Evolutionary conservation across 371 early-diverging fungal genomes (phyloP), one percentile per base, ranked within the genome.

Genomic region (Syncephalis fuscata): DNA sequence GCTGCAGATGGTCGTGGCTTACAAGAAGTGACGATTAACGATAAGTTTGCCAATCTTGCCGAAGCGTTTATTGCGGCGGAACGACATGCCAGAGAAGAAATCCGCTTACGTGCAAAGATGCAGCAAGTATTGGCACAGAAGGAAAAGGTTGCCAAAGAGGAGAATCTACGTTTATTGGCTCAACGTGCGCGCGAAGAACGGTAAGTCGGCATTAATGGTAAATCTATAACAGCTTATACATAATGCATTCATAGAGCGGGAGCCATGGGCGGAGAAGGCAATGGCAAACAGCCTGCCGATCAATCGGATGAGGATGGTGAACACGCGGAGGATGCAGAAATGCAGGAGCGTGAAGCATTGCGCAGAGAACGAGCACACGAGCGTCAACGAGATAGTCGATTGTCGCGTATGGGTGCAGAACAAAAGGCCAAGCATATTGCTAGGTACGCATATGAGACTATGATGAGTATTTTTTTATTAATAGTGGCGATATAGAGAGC

Each of bases 1-100:
- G 98, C 98, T 7, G 85, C 91, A 10, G 95, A 97, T 62, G 95
- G 92, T 19, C 83, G 94, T 55, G 96, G 95, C 3, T 53, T 92
- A 39, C 90, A 94, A 66, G 90, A 93, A 48, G 68, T 73, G 21
- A 50, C 75, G 11, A 90, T 97, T 52, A 94, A 89, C 61, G 91
- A 95, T 54, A 88, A 88, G 48, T 95, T 97, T 72, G 92, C 94
- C 15, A 85, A 86, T 54, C 73, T 97, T 9, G 76, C 93, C 0
- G 97, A 97, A 61, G 91, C 98, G 0, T 65, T 97, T 19, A 82
- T 76, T 37, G 78, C 92, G 44, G 96, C 97, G 10, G 91, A 94
- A 55, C 74, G 89, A 20, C 90, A 92, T 56, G 90, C 92, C 19
- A 78, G 95, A 41, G 89, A 88, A 27, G 96, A 96, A 65, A 91